phyloP scores from a whole-genome alignment of 148 eudicot genomes.

The Fallopia convolvulus region DNA sequence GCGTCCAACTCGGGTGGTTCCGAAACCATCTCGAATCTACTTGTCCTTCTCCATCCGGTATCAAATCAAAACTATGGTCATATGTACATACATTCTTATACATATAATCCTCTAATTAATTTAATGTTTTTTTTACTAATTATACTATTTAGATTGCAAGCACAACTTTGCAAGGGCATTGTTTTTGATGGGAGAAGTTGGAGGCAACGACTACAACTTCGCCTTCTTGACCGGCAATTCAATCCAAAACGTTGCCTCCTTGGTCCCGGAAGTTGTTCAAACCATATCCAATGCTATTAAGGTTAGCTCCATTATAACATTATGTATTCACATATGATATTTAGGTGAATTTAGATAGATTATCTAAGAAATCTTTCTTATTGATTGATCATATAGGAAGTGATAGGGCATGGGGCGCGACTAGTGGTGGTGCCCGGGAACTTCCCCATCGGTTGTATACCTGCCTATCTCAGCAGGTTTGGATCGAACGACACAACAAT shows the following conservation, averaged over 20 bases:
- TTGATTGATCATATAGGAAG: background rate
- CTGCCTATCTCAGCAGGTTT: slow-evolving; percentile 15
- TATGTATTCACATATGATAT: too few species aligned
- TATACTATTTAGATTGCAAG: background rate
- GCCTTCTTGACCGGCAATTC: background rate
- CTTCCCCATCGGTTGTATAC: slow-evolving; percentile 33
- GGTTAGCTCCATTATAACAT: background rate
- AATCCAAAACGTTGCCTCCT: background rate
- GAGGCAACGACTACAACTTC: slow-evolving; percentile 1
- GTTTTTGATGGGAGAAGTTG: background rate
- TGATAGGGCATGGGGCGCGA: background rate
- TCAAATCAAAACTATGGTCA: background rate
- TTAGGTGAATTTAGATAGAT: too few species aligned
- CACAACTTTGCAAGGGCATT: background rate
- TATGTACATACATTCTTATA: too few species aligned
- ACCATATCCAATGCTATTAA: background rate
- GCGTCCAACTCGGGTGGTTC: background rate
- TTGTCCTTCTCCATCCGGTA: background rate
- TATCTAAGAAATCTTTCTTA: background rate
- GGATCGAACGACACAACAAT: slow-evolving; percentile 10
- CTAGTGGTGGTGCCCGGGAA: background rate
- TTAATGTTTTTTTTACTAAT: background rate
- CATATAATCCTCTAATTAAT: background rate
- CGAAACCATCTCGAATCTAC: background rate
- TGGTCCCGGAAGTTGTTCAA: background rate